Base-by-base conservation (phyloP, 805 yeast species). In the Candida ascalaphidarum region DNA sequence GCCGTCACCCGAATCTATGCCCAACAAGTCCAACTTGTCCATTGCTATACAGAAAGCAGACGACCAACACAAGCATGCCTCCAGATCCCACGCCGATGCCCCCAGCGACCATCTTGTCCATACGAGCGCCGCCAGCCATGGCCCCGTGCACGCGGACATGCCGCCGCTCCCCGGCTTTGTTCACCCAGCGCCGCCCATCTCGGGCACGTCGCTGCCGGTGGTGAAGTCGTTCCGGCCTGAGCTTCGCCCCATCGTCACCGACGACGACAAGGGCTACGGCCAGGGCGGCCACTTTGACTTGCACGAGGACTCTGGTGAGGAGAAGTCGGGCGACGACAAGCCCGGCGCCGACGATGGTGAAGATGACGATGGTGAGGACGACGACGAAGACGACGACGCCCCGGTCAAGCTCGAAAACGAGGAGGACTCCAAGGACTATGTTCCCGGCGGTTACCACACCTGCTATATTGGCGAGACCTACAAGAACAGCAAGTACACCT, bases 391-490 rank as follows among this genome's bases (percentile, higher is more conserved):
- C 22, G 58, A 52, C 6, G 43, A 32, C 3, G 40, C 34, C 15
- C 35, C 41, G 5, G 46, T 55, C 4, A 50, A 56, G 29, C 58
- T 58, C 7, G 60, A 56, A 21, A 80, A 83, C 42, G 99, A 92
- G 50, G 99, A 92, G 55, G 81, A 82, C 34, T 59, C 69, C 25
- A 75, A 74, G 32, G 98, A 92, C 55, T 92, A 92, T 54, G 75
- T 74, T 33, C 75, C 77, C 7, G 97, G 97, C 14, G 99, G 99
- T 0, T 92, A 92, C 52, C 98, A 92, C 48, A 96, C 98, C 0
- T 92, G 94, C 9, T 75, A 58, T 39, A 75, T 85, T 27, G 97
- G 97, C 5, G 98, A 94, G 50, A 56, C 57, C 14, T 89, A 80
- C 54, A 81, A 84, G 43, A 65, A 81, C 31, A 74, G 75, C 12